Conservation (phyloP, 352 stramenopile genomes). For the Globisporangium canariense region DNA sequence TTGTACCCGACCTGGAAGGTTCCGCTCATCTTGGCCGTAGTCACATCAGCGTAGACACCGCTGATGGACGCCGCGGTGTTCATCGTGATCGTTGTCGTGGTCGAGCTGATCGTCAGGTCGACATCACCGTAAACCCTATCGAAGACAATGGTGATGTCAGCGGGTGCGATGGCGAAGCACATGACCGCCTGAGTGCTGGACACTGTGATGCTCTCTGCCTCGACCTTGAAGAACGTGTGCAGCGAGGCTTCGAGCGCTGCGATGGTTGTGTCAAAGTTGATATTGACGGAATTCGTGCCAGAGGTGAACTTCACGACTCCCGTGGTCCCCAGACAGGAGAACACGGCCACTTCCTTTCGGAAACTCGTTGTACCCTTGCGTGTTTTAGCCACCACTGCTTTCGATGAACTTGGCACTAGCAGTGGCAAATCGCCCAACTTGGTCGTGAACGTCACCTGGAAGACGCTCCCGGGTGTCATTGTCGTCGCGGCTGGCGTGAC, state of each 20-base stretch:
- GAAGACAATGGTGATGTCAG: slow-evolving; percentile 55
- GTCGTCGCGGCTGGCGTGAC: slow-evolving; percentile 29
- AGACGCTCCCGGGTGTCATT: slow-evolving; percentile 20
- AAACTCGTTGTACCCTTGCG: slow-evolving; percentile 48
- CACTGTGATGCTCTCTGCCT: slow-evolving; percentile 59
- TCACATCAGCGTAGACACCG: slow-evolving; percentile 50
- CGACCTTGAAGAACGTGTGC: slow-evolving; percentile 42
- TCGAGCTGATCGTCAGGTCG: slow-evolving; percentile 24
- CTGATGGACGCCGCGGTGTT: slow-evolving; percentile 42
- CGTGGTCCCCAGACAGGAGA: slow-evolving; percentile 37
- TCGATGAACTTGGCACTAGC: slow-evolving; percentile 18
- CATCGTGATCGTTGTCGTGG: slow-evolving; percentile 17
- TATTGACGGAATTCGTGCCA: not conserved
- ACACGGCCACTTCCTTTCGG: slow-evolving; percentile 63
- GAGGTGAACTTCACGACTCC: slow-evolving; percentile 36
- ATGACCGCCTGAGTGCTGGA: slow-evolving; percentile 38
- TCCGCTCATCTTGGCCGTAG: slow-evolving; percentile 57
- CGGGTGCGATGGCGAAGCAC: slow-evolving; percentile 28
- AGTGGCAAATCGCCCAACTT: slow-evolving; percentile 47
- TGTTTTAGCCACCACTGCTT: slow-evolving; percentile 27
- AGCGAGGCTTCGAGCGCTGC: slow-evolving; percentile 35
- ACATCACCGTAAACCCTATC: slow-evolving; percentile 61
- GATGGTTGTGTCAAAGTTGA: slow-evolving; percentile 30
- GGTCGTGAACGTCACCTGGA: slow-evolving; percentile 57
- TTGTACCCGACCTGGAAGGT: slow-evolving; percentile 78